A percentile compares a stretch with the other conserved stretches of the same genome.
Conservation (phyloP, 2,329 filamentous ascomycete species). For the Pseudogymnoascus destructans region DNA sequence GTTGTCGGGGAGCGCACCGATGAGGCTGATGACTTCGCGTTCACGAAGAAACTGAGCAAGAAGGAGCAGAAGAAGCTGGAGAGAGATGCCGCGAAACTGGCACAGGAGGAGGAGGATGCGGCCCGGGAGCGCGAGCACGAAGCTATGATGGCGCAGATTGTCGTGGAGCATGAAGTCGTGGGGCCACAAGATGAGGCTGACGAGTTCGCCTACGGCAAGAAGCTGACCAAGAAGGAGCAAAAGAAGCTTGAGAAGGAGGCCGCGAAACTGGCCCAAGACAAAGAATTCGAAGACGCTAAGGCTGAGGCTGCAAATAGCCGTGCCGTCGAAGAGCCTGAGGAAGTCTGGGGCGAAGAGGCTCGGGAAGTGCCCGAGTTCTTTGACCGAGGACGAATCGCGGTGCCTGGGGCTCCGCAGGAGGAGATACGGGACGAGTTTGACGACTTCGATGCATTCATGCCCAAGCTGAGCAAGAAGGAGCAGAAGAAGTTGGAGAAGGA, state of each 20-base stretch:
- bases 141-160: slow-evolving; percentile 13
- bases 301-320: not conserved
- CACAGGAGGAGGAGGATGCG: not conserved
- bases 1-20: slow-evolving; percentile 11
- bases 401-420: not conserved
- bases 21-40: slow-evolving; percentile 10
- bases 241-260: slow-evolving; percentile 16
- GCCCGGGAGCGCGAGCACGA: slow-evolving; percentile 13
- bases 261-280: not conserved
- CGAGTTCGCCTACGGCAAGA: slow-evolving; percentile 16
- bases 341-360: not conserved
- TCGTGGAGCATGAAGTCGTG: slow-evolving; percentile 19
- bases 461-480: slow-evolving; percentile 36
- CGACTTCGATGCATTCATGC: slow-evolving; percentile 20
- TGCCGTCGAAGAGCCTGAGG: not conserved
- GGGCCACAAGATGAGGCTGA: slow-evolving; percentile 7
- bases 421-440: slow-evolving; percentile 11
- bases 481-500: slow-evolving; percentile 30
- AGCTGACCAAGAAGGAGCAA: slow-evolving; percentile 13
- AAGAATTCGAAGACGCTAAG: not conserved
- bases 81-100: slow-evolving; percentile 13
- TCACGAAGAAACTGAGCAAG: slow-evolving; percentile 16
- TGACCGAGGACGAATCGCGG: not conserved
- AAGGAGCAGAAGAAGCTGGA: slow-evolving; percentile 14
- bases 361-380: slow-evolving; percentile 15